Evolutionary conservation across 495 filamentous ascomycete genomes (phyloP).

Genomic region (Clohesyomyces aquaticus): DNA sequence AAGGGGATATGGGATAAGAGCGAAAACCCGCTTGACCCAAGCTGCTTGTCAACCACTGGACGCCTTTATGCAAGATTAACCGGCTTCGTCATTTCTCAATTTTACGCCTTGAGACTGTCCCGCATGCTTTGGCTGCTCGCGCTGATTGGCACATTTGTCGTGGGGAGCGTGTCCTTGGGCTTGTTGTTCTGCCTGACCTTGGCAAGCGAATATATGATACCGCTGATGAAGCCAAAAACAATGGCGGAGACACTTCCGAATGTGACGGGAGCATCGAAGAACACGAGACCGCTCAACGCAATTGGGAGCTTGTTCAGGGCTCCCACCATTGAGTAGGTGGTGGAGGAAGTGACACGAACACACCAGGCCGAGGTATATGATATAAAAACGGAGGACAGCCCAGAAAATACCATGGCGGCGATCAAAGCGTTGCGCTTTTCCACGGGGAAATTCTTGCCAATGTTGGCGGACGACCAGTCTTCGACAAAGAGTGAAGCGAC

Average conservation of each 20-base stretch:
- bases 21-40: not conserved
- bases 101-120: constrained; percentile 66
- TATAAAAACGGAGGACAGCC: constrained; percentile 93
- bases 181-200: constrained; percentile 79
- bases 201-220: constrained; percentile 88
- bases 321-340: constrained; percentile 98
- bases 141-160: constrained; percentile 73
- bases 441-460: constrained; percentile 83
- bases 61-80: constrained; percentile 17
- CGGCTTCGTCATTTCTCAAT: not conserved
- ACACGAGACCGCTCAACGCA: constrained; percentile 84
- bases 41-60: not conserved
- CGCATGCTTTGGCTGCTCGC: constrained; percentile 91
- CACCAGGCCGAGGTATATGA: constrained; percentile 99
- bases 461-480: constrained; percentile 87
- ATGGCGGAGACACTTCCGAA: constrained; percentile 90
- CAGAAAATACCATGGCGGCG: constrained; percentile 90
- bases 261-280: constrained; percentile 95
- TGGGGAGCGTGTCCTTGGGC: constrained; percentile 68
- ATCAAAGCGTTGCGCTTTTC: constrained; percentile 71
- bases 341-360: constrained; percentile 93
- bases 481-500: constrained; percentile 81
- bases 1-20: not conserved
- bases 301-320: constrained; percentile 97
- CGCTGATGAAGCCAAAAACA: constrained; percentile 83